Base-by-base conservation (phyloP, 139 green algal species). In the Volvox africanus region DNA sequence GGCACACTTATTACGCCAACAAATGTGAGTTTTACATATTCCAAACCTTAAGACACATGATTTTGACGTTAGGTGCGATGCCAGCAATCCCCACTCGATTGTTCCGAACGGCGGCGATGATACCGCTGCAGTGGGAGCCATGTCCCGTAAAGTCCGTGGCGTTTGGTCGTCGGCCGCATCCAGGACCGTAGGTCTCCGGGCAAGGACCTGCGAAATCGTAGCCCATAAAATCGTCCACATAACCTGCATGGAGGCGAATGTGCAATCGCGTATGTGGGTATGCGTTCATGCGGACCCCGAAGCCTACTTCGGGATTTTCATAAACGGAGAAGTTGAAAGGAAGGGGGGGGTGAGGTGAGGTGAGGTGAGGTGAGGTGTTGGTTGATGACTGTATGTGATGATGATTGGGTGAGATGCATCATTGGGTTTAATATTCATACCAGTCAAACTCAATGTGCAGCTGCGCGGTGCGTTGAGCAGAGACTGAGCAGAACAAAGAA, bases 11-110 rank as follows among this genome's bases (percentile, higher is more conserved):
- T 9, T 9, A 55, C 5, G 5, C 44, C 5, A 55, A 55, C 44
- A 55, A 55, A n/a, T n/a, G n/a, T n/a, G n/a, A n/a, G n/a, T n/a
- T n/a, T 9, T 55, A 24, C 12, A 73, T 9, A 73, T 28, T 73
- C 2, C 85, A 5, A 20, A 90, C 86, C 86, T 90, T 90, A 21
- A 90, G 75, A 61, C 86, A 90, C 86, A 90, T 90, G 73, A 90
- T n/a, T 24, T 6, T 36, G 32, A 90, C 86, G 55, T 50, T 44
- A 0, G 86, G 86, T 24, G 86, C 86, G 13, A 90, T 24, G 32
- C 86, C 86, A 1, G 19, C 16, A 13, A 80, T 61, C 26, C 85
- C 85, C 44, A 89, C 50, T 21, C 71, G 22, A 73, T 89, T 90
- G 86, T 37, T n/a, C 16, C 73, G 55, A 13, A 65, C 30, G 13